Base-by-base conservation (phyloP, 805 yeast genomes). In the Vanderwaltozyma yarrowii region DNA sequence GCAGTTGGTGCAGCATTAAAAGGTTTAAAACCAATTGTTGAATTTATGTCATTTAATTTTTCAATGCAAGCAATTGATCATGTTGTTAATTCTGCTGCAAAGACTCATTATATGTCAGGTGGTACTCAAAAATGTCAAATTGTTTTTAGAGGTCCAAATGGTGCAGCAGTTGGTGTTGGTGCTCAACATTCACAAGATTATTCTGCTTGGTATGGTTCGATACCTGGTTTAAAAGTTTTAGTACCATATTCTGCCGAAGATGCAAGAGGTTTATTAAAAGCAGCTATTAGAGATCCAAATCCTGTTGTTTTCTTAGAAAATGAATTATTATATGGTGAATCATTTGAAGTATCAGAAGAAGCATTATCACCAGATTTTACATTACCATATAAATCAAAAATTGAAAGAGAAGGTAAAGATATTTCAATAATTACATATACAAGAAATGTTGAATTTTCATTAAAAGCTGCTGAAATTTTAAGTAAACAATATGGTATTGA, bases 51-150 rank as follows among this genome's bases (percentile, higher is more conserved):
- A 18, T 87, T 89, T 72, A 92, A 92, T 76, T 92, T 92, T 63
- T 96, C 99, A 58, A 89, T 92, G 98, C 99, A 92, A 72, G 83
- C 98, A 50, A 92, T 92, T 62, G 99, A 92, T 67, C 97, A 92
- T 54, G 92, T 92, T 66, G 76, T 92, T 67, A 92, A 92, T 76
- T 88, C 97, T 41, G 97, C 96, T 38, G 99, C 97, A 46, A 92
- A 89, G 74, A 92, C 98, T 36, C 86, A 78, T 67, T 92, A 92
- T 73, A 92, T 92, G 99, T 85, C 96, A 47, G 99, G 99, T 64
- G 99, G 99, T 73, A 83, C 79, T 46, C 96, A 88, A 68, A 89
- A 89, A 46, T 88, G 96, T 73, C 88, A 85, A 68, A 85, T 89
- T 60, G 88, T 95, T 39, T 92, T 92, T 74, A 81, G 99, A 70